Base-by-base conservation (phyloP, 352 stramenopile species). In the Phytophthora sp. region DNA sequence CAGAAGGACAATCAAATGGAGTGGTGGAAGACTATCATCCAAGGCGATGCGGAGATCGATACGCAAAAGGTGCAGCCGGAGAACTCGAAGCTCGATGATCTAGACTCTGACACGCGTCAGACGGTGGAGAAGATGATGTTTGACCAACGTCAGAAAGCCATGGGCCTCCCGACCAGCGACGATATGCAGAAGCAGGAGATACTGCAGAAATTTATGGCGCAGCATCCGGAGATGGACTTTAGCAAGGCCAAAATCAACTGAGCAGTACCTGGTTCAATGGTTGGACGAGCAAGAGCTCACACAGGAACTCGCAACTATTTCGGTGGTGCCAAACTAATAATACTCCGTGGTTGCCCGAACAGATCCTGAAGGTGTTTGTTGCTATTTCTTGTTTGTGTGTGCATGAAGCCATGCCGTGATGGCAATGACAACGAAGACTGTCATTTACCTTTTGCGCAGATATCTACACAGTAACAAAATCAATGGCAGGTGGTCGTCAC, bases 41-140 rank as follows among this genome's bases (percentile, higher is more conserved):
- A 96, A 46, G 91, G 89, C 24, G 97, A 99, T 67, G 73, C 81
- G 0, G 96, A 98, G 73, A 99, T 99, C 74, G 91, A 99, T 79
- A 98, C 98, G 28, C 93, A 96, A 59, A 99, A 99, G 69, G 96
- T 99, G 43, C 95, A 99, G 63, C 98, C 98, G 1, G 98, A 99
- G 83, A 99, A 99, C 79, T 99, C 94, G 10, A 98, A 99, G 69
- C 84, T 99, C 18, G 83, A 62, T 15, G 98, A 99, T 74, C 75
- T 99, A 56, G 97, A 99, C 76, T 92, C 96, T 5, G 98, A 99
- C 51, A 99, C 97, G 18, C 84, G 97, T 32, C 92, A 99, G 69
- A 99, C 98, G 3, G 98, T 99, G 15, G 98, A 99, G 79, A 99
- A 99, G 68, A 99, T 99, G 98, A 99, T 99, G 98, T 97, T 97